phyloP scores from a whole-genome alignment of 495 filamentous ascomycete species.

The Aspergillus indologenus region DNA sequence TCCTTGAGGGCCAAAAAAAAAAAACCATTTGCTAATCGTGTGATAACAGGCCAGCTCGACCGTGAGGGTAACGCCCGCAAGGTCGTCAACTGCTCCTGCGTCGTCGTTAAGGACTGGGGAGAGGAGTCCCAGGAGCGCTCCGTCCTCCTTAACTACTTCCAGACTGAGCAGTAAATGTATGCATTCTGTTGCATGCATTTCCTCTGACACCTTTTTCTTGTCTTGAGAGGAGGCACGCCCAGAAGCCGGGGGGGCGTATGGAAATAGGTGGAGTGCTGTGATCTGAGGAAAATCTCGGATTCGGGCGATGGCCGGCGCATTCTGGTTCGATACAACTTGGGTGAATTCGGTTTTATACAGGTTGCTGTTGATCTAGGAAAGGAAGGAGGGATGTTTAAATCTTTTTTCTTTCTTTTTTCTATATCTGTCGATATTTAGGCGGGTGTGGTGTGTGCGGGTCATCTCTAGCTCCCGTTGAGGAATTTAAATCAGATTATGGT shows the following conservation, averaged over 20 bases:
- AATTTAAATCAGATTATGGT: slow-evolving; percentile 2
- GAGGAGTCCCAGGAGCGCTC: slow-evolving; percentile 97
- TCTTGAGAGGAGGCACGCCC: too few relatives aligned
- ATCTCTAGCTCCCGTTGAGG: too few relatives aligned
- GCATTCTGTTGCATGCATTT: slow-evolving; percentile 11
- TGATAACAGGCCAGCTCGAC: slow-evolving; percentile 81
- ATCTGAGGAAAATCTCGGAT: background rate
- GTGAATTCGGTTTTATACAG: slow-evolving; percentile 7
- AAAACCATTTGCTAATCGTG: too few relatives aligned
- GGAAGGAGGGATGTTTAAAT: background rate
- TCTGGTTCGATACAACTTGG: background rate
- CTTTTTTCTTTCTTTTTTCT: too few relatives aligned
- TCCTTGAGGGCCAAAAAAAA: too few relatives aligned
- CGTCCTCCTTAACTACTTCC: slow-evolving; percentile 99
- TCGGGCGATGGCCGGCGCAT: too few relatives aligned
- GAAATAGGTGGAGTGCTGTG: background rate
- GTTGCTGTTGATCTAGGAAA: background rate
- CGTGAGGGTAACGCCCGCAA: slow-evolving; percentile 98
- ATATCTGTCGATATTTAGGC: too few relatives aligned
- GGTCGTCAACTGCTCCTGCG: slow-evolving; percentile 99
- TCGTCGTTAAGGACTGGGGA: slow-evolving; percentile 98
- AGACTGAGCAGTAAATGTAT: slow-evolving; percentile 69
- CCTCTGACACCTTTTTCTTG: slow-evolving; percentile 6
- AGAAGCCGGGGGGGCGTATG: slow-evolving; percentile 7
- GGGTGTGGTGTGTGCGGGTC: background rate